Conservation (phyloP, 139 green algal species). For the Limnomonas spitsbergensis region DNA sequence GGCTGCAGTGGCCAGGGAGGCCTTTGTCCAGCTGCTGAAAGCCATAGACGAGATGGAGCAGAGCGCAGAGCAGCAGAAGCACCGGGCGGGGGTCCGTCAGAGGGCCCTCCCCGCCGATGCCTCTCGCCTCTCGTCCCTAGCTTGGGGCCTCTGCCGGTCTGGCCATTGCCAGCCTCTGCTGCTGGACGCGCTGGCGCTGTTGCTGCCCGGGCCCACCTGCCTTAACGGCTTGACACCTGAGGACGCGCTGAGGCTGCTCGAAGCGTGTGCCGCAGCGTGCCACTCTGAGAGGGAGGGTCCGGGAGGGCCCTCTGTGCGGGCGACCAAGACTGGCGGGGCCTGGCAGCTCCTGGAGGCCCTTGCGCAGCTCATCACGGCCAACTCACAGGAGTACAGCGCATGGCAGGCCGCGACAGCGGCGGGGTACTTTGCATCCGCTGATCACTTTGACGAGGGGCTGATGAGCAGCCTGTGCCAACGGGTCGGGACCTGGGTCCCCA, state of each 20-base stretch:
- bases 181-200: background rate
- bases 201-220: background rate
- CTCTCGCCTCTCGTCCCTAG: background rate
- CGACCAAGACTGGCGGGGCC: background rate
- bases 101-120: background rate
- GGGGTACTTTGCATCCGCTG: background rate
- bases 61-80: background rate
- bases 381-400: background rate
- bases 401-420: background rate
- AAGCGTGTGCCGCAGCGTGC: background rate
- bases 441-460: background rate
- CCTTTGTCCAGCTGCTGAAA: background rate
- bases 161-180: background rate
- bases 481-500: no score
- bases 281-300: background rate
- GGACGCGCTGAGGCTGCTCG: background rate
- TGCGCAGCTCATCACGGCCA: background rate
- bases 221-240: background rate
- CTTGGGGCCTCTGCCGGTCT: background rate
- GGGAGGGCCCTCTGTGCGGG: no score
- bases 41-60: background rate
- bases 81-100: background rate
- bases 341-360: background rate
- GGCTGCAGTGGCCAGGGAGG: background rate
- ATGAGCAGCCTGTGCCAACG: no score